Evolutionary conservation across 345 rosid genomes (phyloP), one percentile per base, ranked within the genome.

Genomic region (Bruguiera parviflora): DNA sequence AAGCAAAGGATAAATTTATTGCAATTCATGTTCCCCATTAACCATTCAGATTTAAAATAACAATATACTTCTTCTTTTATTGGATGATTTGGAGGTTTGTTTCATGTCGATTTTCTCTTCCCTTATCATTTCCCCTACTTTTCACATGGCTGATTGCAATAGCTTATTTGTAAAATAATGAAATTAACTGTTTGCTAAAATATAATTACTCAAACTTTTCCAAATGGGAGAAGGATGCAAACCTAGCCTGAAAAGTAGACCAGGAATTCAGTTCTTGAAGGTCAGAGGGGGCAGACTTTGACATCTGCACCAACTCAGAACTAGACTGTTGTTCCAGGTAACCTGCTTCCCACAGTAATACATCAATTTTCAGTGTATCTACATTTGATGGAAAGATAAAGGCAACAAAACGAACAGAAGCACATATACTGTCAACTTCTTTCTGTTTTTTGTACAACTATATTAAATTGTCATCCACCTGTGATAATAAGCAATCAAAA

Each of bases 211-310:
- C 19, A 6, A 20, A 20, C 39, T 39, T 35, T 52, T 53, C 25
- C 5, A 39, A 46, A 15, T 0, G 8, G 63, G 69, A 28, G 68
- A 35, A 39, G n/a, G 43, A 52, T 19, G 33, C 76, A 46, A 71
- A 87, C 94, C 83, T 72, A 56, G 81, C 55, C 43, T 46, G 77
- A 29, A 78, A 71, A 64, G 81, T 64, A 77, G 81, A 69, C 58
- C 57, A 61, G 67, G 68, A 67, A 47, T 64, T 51, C 65, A 24
- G 67, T 21, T 83, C 84, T 78, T 32, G 80, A 39, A 67, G 73
- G 67, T 75, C 72, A 77, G 86, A 79, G 78, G 86, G 81, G 69
- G 81, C 81, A 69, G 84, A 79, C 81, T 76, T 83, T 71, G 92
- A 81, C 91, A 86, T 91, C 75, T 85, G 85, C 83, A 75, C 62